Conservation (phyloP, 106 monocot species). For the Acorus calamus region DNA sequence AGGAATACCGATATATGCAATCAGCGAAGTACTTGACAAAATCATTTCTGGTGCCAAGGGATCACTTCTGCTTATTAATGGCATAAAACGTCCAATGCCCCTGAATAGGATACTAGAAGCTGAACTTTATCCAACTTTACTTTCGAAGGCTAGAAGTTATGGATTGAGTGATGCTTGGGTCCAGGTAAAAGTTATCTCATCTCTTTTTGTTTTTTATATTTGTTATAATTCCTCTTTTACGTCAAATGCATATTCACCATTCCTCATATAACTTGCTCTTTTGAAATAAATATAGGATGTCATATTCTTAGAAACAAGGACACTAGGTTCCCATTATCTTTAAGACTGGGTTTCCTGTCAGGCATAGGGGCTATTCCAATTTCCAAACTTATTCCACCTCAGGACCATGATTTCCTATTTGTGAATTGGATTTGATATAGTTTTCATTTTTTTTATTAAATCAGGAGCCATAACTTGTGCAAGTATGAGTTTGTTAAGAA, state of each 20-base stretch:
- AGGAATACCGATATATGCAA: constrained; percentile 83
- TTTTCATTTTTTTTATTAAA: too few relatives aligned
- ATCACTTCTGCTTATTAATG: constrained; percentile 67
- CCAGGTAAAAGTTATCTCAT: constrained; percentile 31
- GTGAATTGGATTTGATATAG: too few relatives aligned
- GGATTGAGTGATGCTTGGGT: constrained; percentile 81
- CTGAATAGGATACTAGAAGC: constrained; percentile 73
- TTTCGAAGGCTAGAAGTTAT: constrained; percentile 94
- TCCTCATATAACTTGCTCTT: neutral
- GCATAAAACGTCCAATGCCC: constrained; percentile 84
- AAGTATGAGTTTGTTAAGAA: too few relatives aligned
- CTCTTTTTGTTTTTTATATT: neutral
- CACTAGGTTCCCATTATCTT: too few relatives aligned
- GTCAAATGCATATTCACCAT: neutral
- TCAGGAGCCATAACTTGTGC: too few relatives aligned
- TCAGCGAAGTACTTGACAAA: constrained; percentile 74
- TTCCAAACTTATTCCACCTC: too few relatives aligned
- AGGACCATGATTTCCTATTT: too few relatives aligned
- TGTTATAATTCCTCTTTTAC: neutral
- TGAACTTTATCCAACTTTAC: constrained; percentile 89
- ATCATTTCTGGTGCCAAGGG: constrained; percentile 45
- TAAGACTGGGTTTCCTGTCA: too few relatives aligned
- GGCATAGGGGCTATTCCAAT: too few relatives aligned
- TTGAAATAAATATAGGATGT: too few relatives aligned
- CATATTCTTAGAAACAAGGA: too few relatives aligned